Evolutionary conservation across 2,329 filamentous ascomycete genomes (phyloP).

Genomic region (Aspergillus sp.): DNA sequence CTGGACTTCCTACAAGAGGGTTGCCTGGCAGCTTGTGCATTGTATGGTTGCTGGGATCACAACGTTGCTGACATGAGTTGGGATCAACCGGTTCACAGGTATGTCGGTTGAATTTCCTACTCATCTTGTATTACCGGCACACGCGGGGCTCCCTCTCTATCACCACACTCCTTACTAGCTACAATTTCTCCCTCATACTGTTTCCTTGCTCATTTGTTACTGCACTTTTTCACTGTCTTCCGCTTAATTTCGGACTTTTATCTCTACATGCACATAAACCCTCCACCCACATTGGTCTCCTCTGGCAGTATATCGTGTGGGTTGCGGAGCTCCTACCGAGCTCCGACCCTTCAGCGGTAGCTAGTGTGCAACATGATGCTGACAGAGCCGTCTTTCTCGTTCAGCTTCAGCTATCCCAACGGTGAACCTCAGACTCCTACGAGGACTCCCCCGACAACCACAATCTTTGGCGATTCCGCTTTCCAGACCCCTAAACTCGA

Average conservation of each 20-base stretch:
- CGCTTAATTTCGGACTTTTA: neutral
- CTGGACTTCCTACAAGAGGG: slow-evolving; percentile 27
- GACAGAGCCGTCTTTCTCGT: slow-evolving; percentile 33
- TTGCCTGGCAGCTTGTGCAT: slow-evolving; percentile 37
- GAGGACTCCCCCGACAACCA: slow-evolving; percentile 44
- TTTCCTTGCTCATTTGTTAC: neutral
- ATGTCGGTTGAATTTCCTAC: slow-evolving; percentile 25
- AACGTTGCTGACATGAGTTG: slow-evolving; percentile 49
- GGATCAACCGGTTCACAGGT: slow-evolving; percentile 50
- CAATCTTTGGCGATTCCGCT: slow-evolving; percentile 39
- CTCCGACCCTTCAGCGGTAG: slow-evolving; percentile 10
- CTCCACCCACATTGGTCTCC: neutral
- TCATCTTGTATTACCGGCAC: slow-evolving; percentile 7
- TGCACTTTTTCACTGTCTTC: neutral
- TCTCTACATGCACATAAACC: neutral
- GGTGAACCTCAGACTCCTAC: slow-evolving; percentile 51
- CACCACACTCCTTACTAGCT: neutral
- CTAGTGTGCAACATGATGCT: slow-evolving; percentile 32
- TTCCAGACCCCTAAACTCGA: slow-evolving; percentile 51
- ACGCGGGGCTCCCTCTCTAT: slow-evolving; percentile 16
- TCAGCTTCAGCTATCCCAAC: slow-evolving; percentile 50
- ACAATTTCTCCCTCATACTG: neutral
- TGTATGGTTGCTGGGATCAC: slow-evolving; percentile 42
- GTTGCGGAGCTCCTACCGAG: slow-evolving; percentile 13
- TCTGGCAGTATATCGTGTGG: slow-evolving; percentile 10